Percentiles rank a stretch among this genome's conserved stretches.
phyloP scores from a whole-genome alignment of 495 filamentous ascomycete species.

The Podospora pseudopauciseta region DNA sequence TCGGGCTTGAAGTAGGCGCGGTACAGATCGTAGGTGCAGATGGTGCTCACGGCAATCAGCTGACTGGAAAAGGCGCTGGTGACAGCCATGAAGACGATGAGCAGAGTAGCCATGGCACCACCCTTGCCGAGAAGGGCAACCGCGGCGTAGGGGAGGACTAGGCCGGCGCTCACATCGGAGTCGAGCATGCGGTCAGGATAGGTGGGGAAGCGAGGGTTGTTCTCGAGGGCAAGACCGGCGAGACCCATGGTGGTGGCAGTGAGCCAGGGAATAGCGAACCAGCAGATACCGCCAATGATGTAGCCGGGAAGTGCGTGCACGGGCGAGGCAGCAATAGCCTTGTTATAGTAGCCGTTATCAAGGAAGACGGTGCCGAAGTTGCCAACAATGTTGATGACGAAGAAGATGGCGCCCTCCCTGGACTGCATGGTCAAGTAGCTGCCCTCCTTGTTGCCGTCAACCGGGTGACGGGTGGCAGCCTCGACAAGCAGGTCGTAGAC shows the following conservation, averaged over 20 bases:
- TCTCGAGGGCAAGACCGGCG: conserved; percentile 79
- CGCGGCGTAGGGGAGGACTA: conserved; percentile 85
- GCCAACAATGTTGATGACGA: conserved; percentile 80
- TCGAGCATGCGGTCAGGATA: conserved; percentile 69
- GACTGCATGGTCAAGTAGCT: conserved; percentile 90
- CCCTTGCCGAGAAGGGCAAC: conserved; percentile 87
- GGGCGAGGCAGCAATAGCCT: conserved; percentile 87
- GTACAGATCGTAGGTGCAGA: conserved; percentile 92
- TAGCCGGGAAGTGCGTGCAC: conserved; percentile 91
- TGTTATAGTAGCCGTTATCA: conserved; percentile 87
- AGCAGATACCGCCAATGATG: conserved; percentile 81
- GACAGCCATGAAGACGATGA: conserved; percentile 96
- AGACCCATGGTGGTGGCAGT: conserved; percentile 91
- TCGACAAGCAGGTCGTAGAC: conserved; percentile 77
- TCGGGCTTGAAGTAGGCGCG: conserved; percentile 61
- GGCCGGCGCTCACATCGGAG: conserved; percentile 75
- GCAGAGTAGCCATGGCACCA: conserved; percentile 74
- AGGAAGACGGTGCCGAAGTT: conserved; percentile 80
- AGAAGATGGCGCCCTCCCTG: conserved; percentile 87
- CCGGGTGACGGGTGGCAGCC: conserved; percentile 68
- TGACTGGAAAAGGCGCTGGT: conserved; percentile 87
- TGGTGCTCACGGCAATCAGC: conserved; percentile 87
- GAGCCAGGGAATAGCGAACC: conserved; percentile 97
- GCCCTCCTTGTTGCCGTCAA: conserved; percentile 79
- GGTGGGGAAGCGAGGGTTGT: conserved; percentile 66